These are phyloP conservation scores for Fusarium anguioides DNA, from an alignment of 2,329 filamentous ascomycete genomes.

Conservation along the genomic window DNA sequence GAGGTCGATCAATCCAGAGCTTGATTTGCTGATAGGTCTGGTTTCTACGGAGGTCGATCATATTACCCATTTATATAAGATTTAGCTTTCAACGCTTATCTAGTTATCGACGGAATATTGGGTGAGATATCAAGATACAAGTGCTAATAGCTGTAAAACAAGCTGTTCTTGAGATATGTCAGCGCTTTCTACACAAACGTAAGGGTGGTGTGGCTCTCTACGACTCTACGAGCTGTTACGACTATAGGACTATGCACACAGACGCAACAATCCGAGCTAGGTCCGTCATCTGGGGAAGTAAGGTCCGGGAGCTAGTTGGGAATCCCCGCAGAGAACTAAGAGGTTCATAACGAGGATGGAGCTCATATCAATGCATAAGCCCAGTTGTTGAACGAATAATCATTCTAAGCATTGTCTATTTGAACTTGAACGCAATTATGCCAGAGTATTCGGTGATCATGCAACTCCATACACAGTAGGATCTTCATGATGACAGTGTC, in stretches of 20 bases:
- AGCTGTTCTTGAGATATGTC: slow-evolving; percentile 7
- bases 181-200: slow-evolving; percentile 4
- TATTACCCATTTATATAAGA: slow-evolving; percentile 12
- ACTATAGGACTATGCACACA: background rate
- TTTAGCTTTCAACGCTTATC: slow-evolving; percentile 6
- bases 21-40: slow-evolving; percentile 1
- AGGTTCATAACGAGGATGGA: slow-evolving; percentile 11
- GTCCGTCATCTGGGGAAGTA: slow-evolving; percentile 35
- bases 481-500: background rate
- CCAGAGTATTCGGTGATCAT: background rate
- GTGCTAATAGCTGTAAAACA: background rate
- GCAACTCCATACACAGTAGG: background rate
- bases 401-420: slow-evolving; percentile 2
- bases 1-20: slow-evolving; percentile 4
- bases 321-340: slow-evolving; percentile 27
- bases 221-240: slow-evolving; percentile 11
- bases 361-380: slow-evolving; percentile 7
- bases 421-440: background rate
- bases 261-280: slow-evolving; percentile 20
- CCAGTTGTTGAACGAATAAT: slow-evolving; percentile 3
- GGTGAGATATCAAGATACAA: slow-evolving; percentile 5
- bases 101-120: slow-evolving; percentile 6
- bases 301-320: slow-evolving; percentile 31
- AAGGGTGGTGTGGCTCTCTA: slow-evolving; percentile 35
- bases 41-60: background rate